Evolutionary conservation across 2,329 filamentous ascomycete genomes (phyloP), one percentile per base, ranked within the genome.

Genomic region (Ophiobolus disseminans): DNA sequence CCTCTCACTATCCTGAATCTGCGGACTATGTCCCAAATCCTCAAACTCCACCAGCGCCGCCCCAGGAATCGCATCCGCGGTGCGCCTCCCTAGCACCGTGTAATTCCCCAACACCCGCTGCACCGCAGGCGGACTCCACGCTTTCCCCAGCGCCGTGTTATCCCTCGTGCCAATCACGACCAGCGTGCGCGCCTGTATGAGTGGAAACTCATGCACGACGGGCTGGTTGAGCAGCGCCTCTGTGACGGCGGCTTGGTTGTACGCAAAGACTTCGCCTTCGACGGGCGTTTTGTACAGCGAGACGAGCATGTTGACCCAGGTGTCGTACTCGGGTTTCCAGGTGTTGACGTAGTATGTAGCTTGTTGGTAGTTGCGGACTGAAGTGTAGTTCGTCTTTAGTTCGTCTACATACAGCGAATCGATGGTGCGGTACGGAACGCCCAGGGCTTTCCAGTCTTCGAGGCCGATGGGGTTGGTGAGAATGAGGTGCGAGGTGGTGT

Each of bases 171-270:
- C 81, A 39, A 82, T 73, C 40, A 83, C 62, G 43, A 84, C 62
- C 17, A 82, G 65, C 1, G 80, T 81, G 37, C 70, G 73, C 9
- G 76, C 65, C 55, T 73, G 73, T 10, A 83, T 57, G 36, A 73
- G 55, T n/a, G 65, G 65, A 36, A 83, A 79, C 58, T 82, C 78
- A 50, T 80, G 79, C 17, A 76, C 73, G 9, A 82, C 70, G 1
- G 81, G 80, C 48, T 80, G 77, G 16, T 78, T 80, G 45, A 83
- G 70, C n/a, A 83, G 76, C 70, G 81, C 77, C 58, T 83, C 81
- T n/a, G 80, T 79, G 13, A 78, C 74, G 34, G 75, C 75, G 16
- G 80, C 81, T 70, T 80, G 78, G 55, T 78, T 75, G 43, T 66
- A 76, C 13, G 78, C 70, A 50, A 78, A 83, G 25, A 68, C 66